Percentiles rank a stretch among this genome's conserved stretches.
Evolutionary conservation across 805 yeast genomes (phyloP).

Genomic region (Scheffersomyces ergatensis): DNA sequence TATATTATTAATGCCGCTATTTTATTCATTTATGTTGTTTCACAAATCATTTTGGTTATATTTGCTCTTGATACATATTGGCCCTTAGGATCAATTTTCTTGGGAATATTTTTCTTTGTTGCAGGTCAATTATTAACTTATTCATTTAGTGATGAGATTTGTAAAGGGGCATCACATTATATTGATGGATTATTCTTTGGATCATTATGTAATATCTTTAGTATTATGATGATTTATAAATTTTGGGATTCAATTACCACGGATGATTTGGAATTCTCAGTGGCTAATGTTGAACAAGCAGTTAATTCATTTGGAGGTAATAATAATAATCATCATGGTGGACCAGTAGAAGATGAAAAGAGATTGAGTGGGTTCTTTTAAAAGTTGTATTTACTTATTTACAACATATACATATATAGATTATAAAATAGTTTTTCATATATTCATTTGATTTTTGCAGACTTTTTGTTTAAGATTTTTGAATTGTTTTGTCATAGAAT

Average conservation of each 20-base stretch:
- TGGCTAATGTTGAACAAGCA: conserved; percentile 44
- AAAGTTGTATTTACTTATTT: neutral
- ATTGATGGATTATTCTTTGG: conserved; percentile 89
- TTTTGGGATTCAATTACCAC: conserved; percentile 95
- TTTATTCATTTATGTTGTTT: conserved; percentile 57
- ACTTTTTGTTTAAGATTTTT: too few relatives aligned
- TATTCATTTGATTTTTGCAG: too few relatives aligned
- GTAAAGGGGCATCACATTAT: conserved; percentile 76
- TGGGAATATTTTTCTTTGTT: conserved; percentile 71
- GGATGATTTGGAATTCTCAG: conserved; percentile 92
- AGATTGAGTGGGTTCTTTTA: conserved; percentile 8
- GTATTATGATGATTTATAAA: conserved; percentile 93
- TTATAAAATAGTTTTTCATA: too few relatives aligned
- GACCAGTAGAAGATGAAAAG: conserved; percentile 7
- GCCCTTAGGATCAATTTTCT: conserved; percentile 82
- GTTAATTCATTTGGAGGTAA: conserved; percentile 22
- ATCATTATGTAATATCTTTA: conserved; percentile 72
- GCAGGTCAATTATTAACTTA: conserved; percentile 79
- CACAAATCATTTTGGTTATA: conserved; percentile 67
- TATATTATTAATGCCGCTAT: conserved; percentile 72
- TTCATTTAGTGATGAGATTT: conserved; percentile 63
- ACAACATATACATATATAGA: too few relatives aligned
- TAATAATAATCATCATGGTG: too few relatives aligned
- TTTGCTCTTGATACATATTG: conserved; percentile 73
- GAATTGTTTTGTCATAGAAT: too few relatives aligned